A percentile compares a stretch with the other conserved stretches of the same genome.
Evolutionary conservation across 768 basidiomycete species (phyloP).

Genomic region (Gloeopeniophorella convolvens): DNA sequence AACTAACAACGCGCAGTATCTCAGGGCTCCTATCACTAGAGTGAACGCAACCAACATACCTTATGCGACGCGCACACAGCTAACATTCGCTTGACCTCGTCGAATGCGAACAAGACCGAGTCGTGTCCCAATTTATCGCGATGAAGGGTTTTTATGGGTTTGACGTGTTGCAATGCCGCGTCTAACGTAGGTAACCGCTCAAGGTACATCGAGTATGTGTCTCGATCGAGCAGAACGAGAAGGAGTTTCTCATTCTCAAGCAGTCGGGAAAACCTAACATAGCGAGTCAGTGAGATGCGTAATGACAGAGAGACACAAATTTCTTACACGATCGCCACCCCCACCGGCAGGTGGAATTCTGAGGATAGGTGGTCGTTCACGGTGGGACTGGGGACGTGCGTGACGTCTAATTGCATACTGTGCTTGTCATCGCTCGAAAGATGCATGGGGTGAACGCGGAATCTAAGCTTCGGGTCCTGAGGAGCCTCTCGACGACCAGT

Average conservation of each 20-base stretch:
- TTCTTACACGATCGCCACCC: not conserved
- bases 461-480: not conserved
- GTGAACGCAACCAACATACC: conserved; percentile 23
- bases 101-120: conserved; percentile 37
- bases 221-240: not conserved
- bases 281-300: not conserved
- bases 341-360: conserved; percentile 1
- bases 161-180: not conserved
- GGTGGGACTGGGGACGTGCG: conserved; percentile 2
- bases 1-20: conserved; percentile 17
- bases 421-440: conserved; percentile 4
- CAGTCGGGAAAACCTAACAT: not conserved
- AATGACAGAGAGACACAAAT: not conserved
- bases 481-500: not conserved
- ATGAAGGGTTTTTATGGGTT: conserved; percentile 26
- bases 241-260: conserved; percentile 3
- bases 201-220: not conserved
- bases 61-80: conserved; percentile 38
- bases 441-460: not conserved
- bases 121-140: conserved; percentile 41
- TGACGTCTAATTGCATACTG: not conserved
- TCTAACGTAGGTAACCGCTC: not conserved
- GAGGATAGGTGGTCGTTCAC: not conserved
- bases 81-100: conserved; percentile 45
- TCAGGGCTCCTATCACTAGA: not conserved